phyloP scores from a whole-genome alignment of 441 rosid genomes.

The Aleurites moluccanus region DNA sequence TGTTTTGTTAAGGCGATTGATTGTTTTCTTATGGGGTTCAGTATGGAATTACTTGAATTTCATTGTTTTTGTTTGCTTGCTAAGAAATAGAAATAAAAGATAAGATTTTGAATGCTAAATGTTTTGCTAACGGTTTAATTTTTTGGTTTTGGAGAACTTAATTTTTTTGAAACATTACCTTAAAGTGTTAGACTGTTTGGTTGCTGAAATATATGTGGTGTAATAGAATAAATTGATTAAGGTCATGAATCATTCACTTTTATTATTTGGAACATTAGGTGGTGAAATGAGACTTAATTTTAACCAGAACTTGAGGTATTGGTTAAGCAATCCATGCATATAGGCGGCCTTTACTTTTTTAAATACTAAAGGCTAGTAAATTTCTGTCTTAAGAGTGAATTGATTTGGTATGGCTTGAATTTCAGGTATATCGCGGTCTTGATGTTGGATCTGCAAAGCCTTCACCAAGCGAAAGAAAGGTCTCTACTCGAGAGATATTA shows the following conservation, averaged over 20 bases:
- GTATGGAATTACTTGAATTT: background rate
- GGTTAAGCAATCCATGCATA: background rate
- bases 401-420: conserved; percentile 8
- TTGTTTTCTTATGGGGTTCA: background rate
- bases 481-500: conserved; percentile 12
- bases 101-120: background rate
- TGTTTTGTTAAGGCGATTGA: background rate
- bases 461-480: conserved; percentile 56
- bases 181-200: background rate
- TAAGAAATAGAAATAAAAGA: background rate
- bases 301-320: background rate
- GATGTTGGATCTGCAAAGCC: conserved; percentile 93
- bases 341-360: background rate
- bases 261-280: background rate
- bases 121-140: background rate
- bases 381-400: background rate
- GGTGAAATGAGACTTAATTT: background rate
- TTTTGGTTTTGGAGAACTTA: background rate
- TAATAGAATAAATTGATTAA: background rate
- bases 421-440: conserved; percentile 79
- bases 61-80: background rate
- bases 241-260: background rate
- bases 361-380: background rate
- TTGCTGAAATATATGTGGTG: background rate
- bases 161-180: background rate